phyloP scores from a whole-genome alignment of 495 filamentous ascomycete genomes.

The Glutinoglossum americanum region DNA sequence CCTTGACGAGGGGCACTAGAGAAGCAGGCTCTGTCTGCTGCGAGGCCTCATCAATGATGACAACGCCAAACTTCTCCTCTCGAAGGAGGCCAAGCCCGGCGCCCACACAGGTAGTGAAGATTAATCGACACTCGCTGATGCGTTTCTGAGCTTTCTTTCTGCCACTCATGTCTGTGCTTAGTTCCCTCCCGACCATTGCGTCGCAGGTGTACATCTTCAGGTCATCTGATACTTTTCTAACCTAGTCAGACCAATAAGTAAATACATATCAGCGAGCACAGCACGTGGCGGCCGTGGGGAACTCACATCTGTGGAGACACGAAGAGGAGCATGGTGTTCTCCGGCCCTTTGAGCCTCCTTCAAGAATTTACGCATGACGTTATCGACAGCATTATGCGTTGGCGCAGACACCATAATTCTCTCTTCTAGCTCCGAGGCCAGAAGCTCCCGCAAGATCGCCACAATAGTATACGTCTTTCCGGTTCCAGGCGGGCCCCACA shows the following conservation, averaged over 20 bases:
- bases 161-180: slow-evolving; percentile 13
- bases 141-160: slow-evolving; percentile 1
- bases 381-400: background rate
- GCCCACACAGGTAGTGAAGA: slow-evolving; percentile 30
- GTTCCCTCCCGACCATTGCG: slow-evolving; percentile 25
- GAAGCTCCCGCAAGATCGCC: slow-evolving; percentile 16
- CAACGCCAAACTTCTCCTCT: slow-evolving; percentile 21
- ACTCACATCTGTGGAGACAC: slow-evolving; percentile 27
- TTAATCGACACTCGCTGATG: slow-evolving; percentile 19
- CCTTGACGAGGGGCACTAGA: slow-evolving; percentile 27
- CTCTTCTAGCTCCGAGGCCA: background rate
- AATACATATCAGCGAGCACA: no score
- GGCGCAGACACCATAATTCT: background rate
- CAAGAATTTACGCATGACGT: background rate
- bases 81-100: slow-evolving; percentile 26
- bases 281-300: no score
- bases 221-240: slow-evolving; percentile 23
- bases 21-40: slow-evolving; percentile 28
- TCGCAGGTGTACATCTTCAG: slow-evolving; percentile 25
- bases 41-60: slow-evolving; percentile 30
- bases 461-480: slow-evolving; percentile 31
- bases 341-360: background rate
- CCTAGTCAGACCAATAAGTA: no score
- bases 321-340: slow-evolving; percentile 7
- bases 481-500: slow-evolving; percentile 32